Base-by-base conservation (phyloP, 345 rosid genomes). In the Euphorbia tirucalli region DNA sequence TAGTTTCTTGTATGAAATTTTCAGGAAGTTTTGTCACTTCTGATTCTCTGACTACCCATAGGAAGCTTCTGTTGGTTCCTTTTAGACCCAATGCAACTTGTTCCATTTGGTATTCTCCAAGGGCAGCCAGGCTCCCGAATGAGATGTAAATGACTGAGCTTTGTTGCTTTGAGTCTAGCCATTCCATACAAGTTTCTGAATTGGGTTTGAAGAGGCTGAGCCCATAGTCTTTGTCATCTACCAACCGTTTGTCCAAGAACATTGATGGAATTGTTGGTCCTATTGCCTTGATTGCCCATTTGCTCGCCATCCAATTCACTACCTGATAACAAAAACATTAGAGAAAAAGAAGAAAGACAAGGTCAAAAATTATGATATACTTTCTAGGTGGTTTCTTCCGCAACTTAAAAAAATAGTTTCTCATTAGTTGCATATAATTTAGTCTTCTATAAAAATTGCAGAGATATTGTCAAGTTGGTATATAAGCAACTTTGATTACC, bases 11-110 rank as follows among this genome's bases (percentile, higher is more conserved):
- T 0, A 69, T 1, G n/a, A 77, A 80, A 50, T 63, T 49, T 46
- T 14, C 25, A 0, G 90, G 88, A 52, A 85, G 76, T 66, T 82
- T 89, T 32, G 56, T 46, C 27, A 16, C 48, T 68, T 89, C 91
- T 2, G 87, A 62, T 69, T 82, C 88, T 63, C 88, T 82, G 19
- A 89, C 90, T n/a, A 85, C 87, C 91, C 88, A 87, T 50, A 87
- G 74, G 73, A 84, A 85, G 71, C 19, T 39, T 56, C 15, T 22
- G 65, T 71, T 63, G 39, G 59, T 82, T 44, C 46, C 52, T 65
- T 79, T 87, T 21, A 87, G 74, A 7, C 87, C 90, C 25, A 57
- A 35, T 0, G 88, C 89, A 5, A 89, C 25, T 61, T 89, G 89
- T 61, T 56, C 75, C 87, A 84, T 86, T 68, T 87, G 89, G 14